These are phyloP conservation scores for Codiaeum variegatum DNA, from an alignment of 441 rosid species.

Conservation along the genomic window DNA sequence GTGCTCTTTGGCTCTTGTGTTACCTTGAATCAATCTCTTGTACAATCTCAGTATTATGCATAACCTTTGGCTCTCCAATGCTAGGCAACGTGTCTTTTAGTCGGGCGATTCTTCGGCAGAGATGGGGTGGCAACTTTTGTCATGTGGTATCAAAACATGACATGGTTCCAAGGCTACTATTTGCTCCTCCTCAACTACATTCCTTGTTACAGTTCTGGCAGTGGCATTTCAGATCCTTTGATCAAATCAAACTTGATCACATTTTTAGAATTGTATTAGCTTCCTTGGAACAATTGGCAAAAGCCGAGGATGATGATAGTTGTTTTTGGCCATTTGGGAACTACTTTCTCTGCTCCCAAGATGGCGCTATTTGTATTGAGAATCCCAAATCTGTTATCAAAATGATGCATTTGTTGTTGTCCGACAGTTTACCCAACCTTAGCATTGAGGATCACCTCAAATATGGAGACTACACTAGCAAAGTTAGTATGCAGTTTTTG, in stretches of 20 bases:
- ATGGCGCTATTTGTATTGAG: constrained; percentile 68
- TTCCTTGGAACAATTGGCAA: constrained; percentile 14
- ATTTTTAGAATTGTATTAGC: constrained; percentile 27
- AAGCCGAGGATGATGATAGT: background rate
- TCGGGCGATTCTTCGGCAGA: constrained; percentile 40
- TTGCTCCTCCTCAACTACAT: constrained; percentile 33
- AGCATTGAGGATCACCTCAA: constrained; percentile 54
- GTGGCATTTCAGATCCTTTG: background rate
- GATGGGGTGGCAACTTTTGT: constrained; percentile 67
- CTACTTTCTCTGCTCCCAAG: constrained; percentile 56
- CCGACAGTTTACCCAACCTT: constrained; percentile 25
- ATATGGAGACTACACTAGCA: constrained; percentile 47
- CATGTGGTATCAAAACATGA: constrained; percentile 62
- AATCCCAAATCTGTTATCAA: constrained; percentile 39
- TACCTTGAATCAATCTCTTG: constrained; percentile 26
- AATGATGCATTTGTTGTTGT: constrained; percentile 53
- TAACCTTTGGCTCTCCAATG: constrained; percentile 81
- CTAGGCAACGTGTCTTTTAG: constrained; percentile 59
- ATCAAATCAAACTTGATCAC: constrained; percentile 15
- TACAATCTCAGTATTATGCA: constrained; percentile 43
- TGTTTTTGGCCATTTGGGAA: constrained; percentile 70
- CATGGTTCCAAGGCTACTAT: constrained; percentile 48
- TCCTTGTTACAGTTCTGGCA: constrained; percentile 31
- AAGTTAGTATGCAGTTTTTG: constrained; percentile 38
- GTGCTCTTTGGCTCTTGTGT: constrained; percentile 72